Base-by-base conservation (phyloP, 2,329 filamentous ascomycete genomes). In the Mycosphaerella sp. region DNA sequence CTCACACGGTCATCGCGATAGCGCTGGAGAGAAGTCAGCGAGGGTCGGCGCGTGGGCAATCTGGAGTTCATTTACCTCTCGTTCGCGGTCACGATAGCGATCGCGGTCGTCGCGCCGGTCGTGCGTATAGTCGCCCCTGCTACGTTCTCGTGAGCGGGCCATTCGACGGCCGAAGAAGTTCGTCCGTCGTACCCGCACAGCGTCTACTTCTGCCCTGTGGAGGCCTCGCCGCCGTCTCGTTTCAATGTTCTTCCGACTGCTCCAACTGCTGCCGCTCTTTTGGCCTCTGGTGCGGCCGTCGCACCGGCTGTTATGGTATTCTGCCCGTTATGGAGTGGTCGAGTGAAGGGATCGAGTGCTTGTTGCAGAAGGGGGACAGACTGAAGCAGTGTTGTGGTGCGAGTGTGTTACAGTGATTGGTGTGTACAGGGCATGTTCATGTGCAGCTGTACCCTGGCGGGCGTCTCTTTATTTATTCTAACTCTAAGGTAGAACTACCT, bases 71-170 rank as follows among this genome's bases (percentile, higher is more conserved):
- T 27, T 48, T 37, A 48, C 45, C 14, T 49, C 45, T 21, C 59
- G 49, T 25, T 54, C 53, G 45, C 47, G 58, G 50, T 53, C 59
- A 56, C 51, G 61, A 45, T 64, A 55, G 44, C 57, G 45, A 47
- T 58, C 54, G 42, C 54, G 54, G 32, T 55, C 49, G 43, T 56
- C 51, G 32, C 54, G 56, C 32, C 47, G 34, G 43, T 57, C 52
- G 49, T 45, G 52, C 25, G 49, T 27, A 34, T 52, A 53, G 34
- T 60, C 53, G 54, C 58, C 55, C 55, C 56, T 59, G 52, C 56
- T 59, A 52, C 58, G 57, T 49, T 53, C 49, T 57, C 54, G 58
- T 60, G 58, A 60, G 58, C 57, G 57, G 49, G 56, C 58, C 58
- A 60, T 53, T 47, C 44, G 45, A 39, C 46, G 55, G 52, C 55